Percentiles rank a stretch among this genome's conserved stretches.
Evolutionary conservation across 805 yeast species (phyloP).

Genomic region (Wickerhamiella allomyrinae): DNA sequence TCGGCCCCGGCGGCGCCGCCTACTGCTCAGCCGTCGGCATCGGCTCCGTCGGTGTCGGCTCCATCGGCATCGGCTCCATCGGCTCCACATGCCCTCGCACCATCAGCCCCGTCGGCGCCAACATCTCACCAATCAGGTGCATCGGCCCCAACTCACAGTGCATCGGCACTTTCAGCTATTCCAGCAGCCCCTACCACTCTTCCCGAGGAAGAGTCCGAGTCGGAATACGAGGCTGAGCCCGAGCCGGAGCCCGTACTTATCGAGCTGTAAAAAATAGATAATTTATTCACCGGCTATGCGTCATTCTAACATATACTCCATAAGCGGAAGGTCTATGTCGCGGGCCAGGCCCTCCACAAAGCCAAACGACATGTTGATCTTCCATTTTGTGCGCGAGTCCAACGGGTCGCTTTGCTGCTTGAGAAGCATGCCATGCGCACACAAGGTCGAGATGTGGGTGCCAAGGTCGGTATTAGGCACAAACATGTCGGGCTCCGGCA

Average conservation of each 20-base stretch:
- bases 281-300: background rate
- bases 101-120: too few species aligned
- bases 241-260: slow-evolving; percentile 10
- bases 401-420: slow-evolving; percentile 37
- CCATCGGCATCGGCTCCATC: background rate
- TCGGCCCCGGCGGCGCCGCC: slow-evolving; percentile 1
- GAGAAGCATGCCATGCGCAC: slow-evolving; percentile 38
- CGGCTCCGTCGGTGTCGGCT: background rate
- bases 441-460: slow-evolving; percentile 45
- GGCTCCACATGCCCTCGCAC: too few species aligned
- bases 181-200: slow-evolving; percentile 1
- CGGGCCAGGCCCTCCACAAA: slow-evolving; percentile 44
- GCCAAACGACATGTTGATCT: slow-evolving; percentile 58
- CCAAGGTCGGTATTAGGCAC: slow-evolving; percentile 25
- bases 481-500: slow-evolving; percentile 30
- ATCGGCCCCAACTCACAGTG: background rate
- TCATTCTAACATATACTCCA: slow-evolving; percentile 39
- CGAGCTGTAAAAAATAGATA: slow-evolving; percentile 11
- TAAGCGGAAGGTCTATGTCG: slow-evolving; percentile 52
- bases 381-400: slow-evolving; percentile 63
- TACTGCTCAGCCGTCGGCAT: background rate
- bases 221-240: slow-evolving; percentile 2
- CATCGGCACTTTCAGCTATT: background rate
- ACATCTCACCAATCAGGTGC: background rate
- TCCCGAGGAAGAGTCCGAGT: slow-evolving; percentile 10